phyloP scores from a whole-genome alignment of 768 basidiomycete species.

The Lactarius psammicola region DNA sequence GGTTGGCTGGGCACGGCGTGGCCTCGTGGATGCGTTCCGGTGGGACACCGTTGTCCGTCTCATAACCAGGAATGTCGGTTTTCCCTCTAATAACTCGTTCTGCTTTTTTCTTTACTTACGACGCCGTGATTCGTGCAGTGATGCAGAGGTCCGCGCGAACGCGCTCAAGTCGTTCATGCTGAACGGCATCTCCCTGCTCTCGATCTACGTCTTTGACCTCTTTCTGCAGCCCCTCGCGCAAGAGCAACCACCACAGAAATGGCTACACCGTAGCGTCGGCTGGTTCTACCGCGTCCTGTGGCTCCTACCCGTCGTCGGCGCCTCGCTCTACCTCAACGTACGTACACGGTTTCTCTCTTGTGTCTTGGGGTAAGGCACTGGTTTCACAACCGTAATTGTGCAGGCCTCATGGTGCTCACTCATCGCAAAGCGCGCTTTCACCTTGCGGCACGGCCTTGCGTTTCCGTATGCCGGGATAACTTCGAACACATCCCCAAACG shows the following conservation, averaged over 20 bases:
- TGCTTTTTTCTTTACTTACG: slow-evolving; percentile 18
- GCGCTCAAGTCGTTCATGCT: slow-evolving; percentile 72
- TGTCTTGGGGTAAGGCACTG: background rate
- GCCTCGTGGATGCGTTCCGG: slow-evolving; percentile 68
- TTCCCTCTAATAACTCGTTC: background rate
- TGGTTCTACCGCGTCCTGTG: slow-evolving; percentile 78
- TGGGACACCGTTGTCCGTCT: slow-evolving; percentile 64
- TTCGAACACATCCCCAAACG: slow-evolving; percentile 48
- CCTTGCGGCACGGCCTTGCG: slow-evolving; percentile 59
- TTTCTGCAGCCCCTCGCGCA: slow-evolving; percentile 66
- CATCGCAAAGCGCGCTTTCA: slow-evolving; percentile 72
- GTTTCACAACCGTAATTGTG: background rate
- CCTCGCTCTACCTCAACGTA: slow-evolving; percentile 82
- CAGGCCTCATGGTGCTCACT: slow-evolving; percentile 77
- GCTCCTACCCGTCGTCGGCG: slow-evolving; percentile 73
- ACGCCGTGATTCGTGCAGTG: slow-evolving; percentile 43
- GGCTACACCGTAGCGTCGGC: slow-evolving; percentile 69
- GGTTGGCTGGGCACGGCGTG: slow-evolving; percentile 53
- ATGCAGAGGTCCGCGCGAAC: slow-evolving; percentile 72
- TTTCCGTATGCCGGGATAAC: slow-evolving; percentile 43
- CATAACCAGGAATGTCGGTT: slow-evolving; percentile 50
- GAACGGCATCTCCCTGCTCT: slow-evolving; percentile 66
- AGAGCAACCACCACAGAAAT: slow-evolving; percentile 57
- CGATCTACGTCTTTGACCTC: slow-evolving; percentile 74
- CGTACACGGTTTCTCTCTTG: slow-evolving; percentile 32